These are phyloP conservation scores for Corymbia maculata DNA, from an alignment of 345 rosid species.

Conservation along the genomic window DNA sequence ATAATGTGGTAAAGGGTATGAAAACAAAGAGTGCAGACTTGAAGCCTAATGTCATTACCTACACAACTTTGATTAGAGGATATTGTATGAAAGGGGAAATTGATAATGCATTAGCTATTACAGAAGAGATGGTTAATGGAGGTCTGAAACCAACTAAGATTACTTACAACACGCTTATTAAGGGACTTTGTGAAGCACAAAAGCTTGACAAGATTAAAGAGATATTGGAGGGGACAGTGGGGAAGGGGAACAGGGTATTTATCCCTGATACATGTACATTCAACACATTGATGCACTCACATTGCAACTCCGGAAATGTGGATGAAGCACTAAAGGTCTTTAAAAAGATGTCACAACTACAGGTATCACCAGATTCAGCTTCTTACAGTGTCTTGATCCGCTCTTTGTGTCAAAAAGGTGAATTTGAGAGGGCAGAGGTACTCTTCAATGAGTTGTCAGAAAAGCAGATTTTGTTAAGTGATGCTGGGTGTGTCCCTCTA, in stretches of 20 bases:
- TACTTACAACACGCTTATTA: slow-evolving; percentile 63
- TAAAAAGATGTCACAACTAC: slow-evolving; percentile 36
- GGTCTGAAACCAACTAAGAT: slow-evolving; percentile 52
- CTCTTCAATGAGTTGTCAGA: slow-evolving; percentile 47
- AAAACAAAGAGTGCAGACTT: slow-evolving; percentile 24
- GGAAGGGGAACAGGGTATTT: slow-evolving; percentile 20
- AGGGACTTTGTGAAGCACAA: slow-evolving; percentile 60
- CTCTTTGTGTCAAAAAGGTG: slow-evolving; percentile 37
- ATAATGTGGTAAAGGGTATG: slow-evolving; percentile 71
- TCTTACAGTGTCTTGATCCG: slow-evolving; percentile 69
- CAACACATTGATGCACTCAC: slow-evolving; percentile 56
- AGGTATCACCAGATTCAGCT: slow-evolving; percentile 63
- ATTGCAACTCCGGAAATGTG: slow-evolving; percentile 48
- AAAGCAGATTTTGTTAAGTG: slow-evolving; percentile 33
- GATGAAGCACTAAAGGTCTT: slow-evolving; percentile 50
- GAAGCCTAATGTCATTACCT: slow-evolving; percentile 58
- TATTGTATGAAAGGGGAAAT: slow-evolving; percentile 60
- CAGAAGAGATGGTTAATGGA: slow-evolving; percentile 35
- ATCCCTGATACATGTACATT: slow-evolving; percentile 73
- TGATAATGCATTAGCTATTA: slow-evolving; percentile 52
- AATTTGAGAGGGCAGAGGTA: slow-evolving; percentile 58
- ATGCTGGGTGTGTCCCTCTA: slow-evolving; percentile 49
- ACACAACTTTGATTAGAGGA: slow-evolving; percentile 77
- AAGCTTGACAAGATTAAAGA: slow-evolving; percentile 50
- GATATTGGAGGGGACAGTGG: slow-evolving; percentile 24